phyloP scores from a whole-genome alignment of 768 basidiomycete genomes.

The Russula brevipes region DNA sequence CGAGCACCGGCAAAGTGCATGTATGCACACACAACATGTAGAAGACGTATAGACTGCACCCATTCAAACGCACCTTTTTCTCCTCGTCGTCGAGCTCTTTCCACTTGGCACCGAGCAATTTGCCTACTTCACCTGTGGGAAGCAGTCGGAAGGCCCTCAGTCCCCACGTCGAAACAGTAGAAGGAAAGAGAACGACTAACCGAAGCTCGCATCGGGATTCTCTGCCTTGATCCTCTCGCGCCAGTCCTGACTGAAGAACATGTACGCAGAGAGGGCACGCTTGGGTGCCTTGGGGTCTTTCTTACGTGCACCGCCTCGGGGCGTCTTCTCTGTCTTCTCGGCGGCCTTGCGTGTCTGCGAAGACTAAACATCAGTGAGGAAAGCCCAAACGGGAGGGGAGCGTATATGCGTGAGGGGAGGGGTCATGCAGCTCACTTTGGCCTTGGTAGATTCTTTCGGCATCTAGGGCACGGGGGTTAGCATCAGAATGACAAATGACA shows the following conservation, averaged over 20 bases:
- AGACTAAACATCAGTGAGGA: constrained; percentile 19
- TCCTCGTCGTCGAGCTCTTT: constrained; percentile 89
- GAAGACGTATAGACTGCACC: background rate
- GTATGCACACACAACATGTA: constrained; percentile 6
- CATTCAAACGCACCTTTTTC: constrained; percentile 62
- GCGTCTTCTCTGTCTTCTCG: constrained; percentile 61
- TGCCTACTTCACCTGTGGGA: constrained; percentile 78
- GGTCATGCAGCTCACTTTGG: constrained; percentile 49
- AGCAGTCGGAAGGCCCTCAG: constrained; percentile 12
- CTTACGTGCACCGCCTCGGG: constrained; percentile 47
- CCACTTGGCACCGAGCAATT: constrained; percentile 94
- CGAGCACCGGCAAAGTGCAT: background rate
- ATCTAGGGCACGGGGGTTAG: constrained; percentile 45
- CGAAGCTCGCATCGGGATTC: constrained; percentile 93
- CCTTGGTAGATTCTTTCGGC: constrained; percentile 72
- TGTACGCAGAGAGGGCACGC: constrained; percentile 92
- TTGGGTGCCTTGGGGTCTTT: constrained; percentile 87
- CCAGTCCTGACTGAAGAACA: constrained; percentile 98
- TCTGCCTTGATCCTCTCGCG: constrained; percentile 92
- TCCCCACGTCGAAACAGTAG: constrained; percentile 3
- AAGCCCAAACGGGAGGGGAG: constrained; percentile 5
- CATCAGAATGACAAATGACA: constrained; percentile 38
- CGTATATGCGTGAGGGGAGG: constrained; percentile 22
- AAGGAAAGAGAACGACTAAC: constrained; percentile 39
- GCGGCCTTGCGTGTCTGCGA: constrained; percentile 63